Base-by-base conservation (phyloP, 116 monocot species). In the Trichopus zeylanicus region DNA sequence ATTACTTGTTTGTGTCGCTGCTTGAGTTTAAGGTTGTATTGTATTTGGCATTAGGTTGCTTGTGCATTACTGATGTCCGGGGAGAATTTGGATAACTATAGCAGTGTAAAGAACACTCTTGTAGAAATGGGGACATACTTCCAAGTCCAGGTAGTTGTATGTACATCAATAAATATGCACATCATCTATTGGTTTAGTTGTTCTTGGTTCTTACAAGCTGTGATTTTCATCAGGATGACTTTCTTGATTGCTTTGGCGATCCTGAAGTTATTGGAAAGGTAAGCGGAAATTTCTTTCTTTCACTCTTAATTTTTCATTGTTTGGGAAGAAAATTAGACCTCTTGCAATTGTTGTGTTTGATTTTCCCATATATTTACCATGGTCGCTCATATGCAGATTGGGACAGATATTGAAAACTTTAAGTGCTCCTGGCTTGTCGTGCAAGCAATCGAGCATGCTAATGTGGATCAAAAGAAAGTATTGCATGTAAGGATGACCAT, bases 51-150 rank as follows among this genome's bases (percentile, higher is more conserved):
- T 63, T 0, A 91, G 97, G 97, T 98, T 65, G 97, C 97, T 55
- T 98, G 97, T 73, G 91, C 97, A 53, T 72, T 98, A 68, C 60
- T 98, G 49, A 84, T 98, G 79, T 70, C 80, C 39, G 97, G 87
- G 37, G 85, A 88, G 71, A 77, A 85, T 46, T 64, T 98, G 67
- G 82, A 90, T 18, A 75, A 91, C 38, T 87, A 75, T 63, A 60
- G 58, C 29, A 67, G 51, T 55, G 87, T 80, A 7, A 98, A 84
- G 65, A 71, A 82, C 62, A 81, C 88, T 74, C 91, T 98, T 71
- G 80, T 98, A 51, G 85, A 87, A 49, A 98, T 98, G 97, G 97
- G 97, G 59, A 88, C 77, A 49, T 91, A 98, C 78, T 91, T 91
- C 52, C 91, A 98, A 91, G 91, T 91, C 27, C 97, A 98, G 97